These are phyloP conservation scores for Daldinia caldariorum DNA, from an alignment of 495 filamentous ascomycete species.

Conservation along the genomic window DNA sequence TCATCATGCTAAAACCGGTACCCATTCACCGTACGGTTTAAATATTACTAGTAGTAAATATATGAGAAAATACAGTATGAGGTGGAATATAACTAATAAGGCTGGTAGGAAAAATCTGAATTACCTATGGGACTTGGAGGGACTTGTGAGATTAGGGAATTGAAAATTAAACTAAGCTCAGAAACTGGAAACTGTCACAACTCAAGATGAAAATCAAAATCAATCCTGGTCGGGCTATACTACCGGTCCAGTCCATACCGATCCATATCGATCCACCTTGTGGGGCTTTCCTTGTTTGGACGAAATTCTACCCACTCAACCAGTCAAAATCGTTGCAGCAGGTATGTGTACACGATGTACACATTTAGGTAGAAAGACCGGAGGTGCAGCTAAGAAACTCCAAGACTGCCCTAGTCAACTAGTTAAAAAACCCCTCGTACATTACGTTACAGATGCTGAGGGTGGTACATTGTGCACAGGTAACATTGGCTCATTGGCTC, in stretches of 20 bases:
- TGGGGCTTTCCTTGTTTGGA: conserved; percentile 30
- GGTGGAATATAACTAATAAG: background rate
- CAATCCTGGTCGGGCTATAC: conserved; percentile 14
- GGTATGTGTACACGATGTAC: too few relatives aligned
- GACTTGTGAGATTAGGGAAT: too few relatives aligned
- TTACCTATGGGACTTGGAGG: background rate
- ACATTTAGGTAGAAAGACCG: too few relatives aligned
- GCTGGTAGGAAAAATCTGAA: background rate
- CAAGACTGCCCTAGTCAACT: conserved; percentile 16
- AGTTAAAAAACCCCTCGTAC: conserved; percentile 20
- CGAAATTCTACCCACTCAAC: conserved; percentile 10
- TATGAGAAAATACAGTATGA: background rate
- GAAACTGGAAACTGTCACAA: background rate
- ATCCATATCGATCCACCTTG: conserved; percentile 4
- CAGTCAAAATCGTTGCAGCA: conserved; percentile 5
- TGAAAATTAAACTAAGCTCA: conserved; percentile 17
- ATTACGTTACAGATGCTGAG: background rate
- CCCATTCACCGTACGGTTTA: background rate
- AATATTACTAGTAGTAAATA: background rate
- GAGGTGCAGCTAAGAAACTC: background rate
- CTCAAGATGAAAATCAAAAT: conserved; percentile 3
- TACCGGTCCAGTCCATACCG: too few relatives aligned
- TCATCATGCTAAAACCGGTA: background rate
- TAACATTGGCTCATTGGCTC: background rate
- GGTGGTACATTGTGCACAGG: conserved; percentile 15